Evolutionary conservation across 441 rosid genomes (phyloP).

Genomic region (Omphalea diandra): DNA sequence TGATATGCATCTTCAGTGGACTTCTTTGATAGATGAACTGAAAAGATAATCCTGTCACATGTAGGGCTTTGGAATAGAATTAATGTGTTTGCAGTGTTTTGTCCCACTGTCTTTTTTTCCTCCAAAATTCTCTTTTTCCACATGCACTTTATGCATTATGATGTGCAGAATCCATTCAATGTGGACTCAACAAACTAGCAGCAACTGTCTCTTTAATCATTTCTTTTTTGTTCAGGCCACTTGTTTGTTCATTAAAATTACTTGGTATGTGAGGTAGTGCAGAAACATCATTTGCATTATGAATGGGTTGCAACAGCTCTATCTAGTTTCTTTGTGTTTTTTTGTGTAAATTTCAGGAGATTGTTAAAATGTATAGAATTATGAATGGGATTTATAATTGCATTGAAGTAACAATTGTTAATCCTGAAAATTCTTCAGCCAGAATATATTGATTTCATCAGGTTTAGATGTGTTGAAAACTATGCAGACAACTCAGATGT

Average conservation of each 20-base stretch:
- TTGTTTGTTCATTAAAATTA: neutral
- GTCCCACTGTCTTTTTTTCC: no score
- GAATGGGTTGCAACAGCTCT: neutral
- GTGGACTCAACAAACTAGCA: neutral
- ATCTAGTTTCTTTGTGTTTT: neutral
- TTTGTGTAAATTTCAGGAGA: neutral
- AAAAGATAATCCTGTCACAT: no score
- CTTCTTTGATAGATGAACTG: no score
- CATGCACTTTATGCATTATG: no score
- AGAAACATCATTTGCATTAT: neutral
- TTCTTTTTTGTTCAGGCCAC: neutral
- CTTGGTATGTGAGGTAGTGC: neutral
- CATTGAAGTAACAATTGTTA: constrained; percentile 2
- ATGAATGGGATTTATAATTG: neutral
- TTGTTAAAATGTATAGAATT: neutral
- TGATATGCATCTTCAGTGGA: no score
- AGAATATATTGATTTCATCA: neutral
- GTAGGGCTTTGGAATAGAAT: neutral
- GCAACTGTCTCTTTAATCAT: neutral
- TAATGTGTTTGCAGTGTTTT: neutral
- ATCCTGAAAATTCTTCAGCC: neutral
- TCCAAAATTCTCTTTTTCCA: neutral
- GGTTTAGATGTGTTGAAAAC: neutral
- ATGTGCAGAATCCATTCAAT: no score
- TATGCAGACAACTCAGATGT: neutral